Evolutionary conservation across 371 early-diverging fungal species (phyloP), one percentile per base, ranked within the genome.

Genomic region (Pancytospora philotis): DNA sequence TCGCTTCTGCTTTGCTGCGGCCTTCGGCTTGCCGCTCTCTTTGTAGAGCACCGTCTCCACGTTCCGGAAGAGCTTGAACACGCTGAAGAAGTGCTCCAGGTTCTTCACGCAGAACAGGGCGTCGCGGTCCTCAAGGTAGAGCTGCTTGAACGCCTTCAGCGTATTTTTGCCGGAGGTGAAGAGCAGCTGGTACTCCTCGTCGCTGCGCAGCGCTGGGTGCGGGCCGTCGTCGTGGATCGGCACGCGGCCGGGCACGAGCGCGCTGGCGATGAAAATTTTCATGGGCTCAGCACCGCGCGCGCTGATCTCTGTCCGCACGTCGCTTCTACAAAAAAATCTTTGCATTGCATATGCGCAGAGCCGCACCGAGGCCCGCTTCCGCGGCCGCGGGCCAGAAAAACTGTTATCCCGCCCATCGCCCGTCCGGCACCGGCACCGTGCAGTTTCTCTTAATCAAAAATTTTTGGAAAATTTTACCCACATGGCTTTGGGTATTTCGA

Each of bases 401-500:
- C n/a, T n/a, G n/a, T n/a, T n/a, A n/a, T n/a, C n/a, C n/a, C n/a
- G n/a, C n/a, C n/a, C n/a, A n/a, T n/a, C n/a, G n/a, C n/a, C n/a
- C n/a, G n/a, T n/a, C n/a, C n/a, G n/a, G n/a, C n/a, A n/a, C n/a
- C n/a, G n/a, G n/a, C n/a, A 53, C 8, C 55, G 8, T 6, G 55
- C 10, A 19, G 36, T 19, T 53, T 10, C 36, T 53, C 8, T 25
- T 36, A 28, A 16, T 19, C n/a, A n/a, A 36, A 36, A 59, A 59
- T 39, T n/a, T 59, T 59, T 19, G n/a, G 22, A 41, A 41, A 41
- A 41, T 8, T 49, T 62, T 4, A 8, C 8, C 3, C 49, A 30
- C 31, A 66, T 66, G 66, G 57, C 32, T 62, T 30, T 66, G 4
- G 66, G 66, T 4, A 3, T 16, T 22, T 4, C 60, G 4, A 57